phyloP scores from a whole-genome alignment of 257 asterid genomes.

The Plectranthus barbatus region DNA sequence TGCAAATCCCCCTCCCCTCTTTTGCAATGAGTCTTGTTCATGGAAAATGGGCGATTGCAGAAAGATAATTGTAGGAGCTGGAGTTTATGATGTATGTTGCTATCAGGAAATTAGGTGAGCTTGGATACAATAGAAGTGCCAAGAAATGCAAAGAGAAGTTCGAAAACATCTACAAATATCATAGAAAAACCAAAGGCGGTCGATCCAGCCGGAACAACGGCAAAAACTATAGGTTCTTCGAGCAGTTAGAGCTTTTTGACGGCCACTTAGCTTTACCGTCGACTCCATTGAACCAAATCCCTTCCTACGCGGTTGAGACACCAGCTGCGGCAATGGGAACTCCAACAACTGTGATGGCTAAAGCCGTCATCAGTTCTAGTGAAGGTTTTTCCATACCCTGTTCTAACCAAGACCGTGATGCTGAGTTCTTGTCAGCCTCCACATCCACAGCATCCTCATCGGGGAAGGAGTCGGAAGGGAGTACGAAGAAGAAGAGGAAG shows the following conservation, averaged over 20 bases:
- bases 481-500: slow-evolving; percentile 44
- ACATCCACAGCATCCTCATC: slow-evolving; percentile 48
- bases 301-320: slow-evolving; percentile 19
- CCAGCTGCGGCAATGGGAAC: slow-evolving; percentile 11
- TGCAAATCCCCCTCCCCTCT: no score
- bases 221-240: slow-evolving; percentile 52
- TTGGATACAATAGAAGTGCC: slow-evolving; percentile 55
- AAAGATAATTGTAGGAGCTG: neutral
- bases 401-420: slow-evolving; percentile 19
- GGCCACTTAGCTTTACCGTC: slow-evolving; percentile 26
- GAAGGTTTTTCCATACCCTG: slow-evolving; percentile 29
- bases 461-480: slow-evolving; percentile 33
- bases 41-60: neutral
- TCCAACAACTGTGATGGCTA: slow-evolving; percentile 17
- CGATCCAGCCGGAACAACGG: slow-evolving; percentile 50
- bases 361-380: slow-evolving; percentile 15
- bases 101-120: slow-evolving; percentile 69
- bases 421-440: slow-evolving; percentile 42
- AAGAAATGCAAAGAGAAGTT: slow-evolving; percentile 79
- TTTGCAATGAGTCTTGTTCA: no score
- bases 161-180: slow-evolving; percentile 58
- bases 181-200: slow-evolving; percentile 59
- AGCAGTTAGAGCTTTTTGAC: slow-evolving; percentile 50
- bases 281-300: slow-evolving; percentile 25
- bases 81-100: slow-evolving; percentile 13